phyloP scores from a whole-genome alignment of 129 eudicot genomes.

The Deinandra increscens region DNA sequence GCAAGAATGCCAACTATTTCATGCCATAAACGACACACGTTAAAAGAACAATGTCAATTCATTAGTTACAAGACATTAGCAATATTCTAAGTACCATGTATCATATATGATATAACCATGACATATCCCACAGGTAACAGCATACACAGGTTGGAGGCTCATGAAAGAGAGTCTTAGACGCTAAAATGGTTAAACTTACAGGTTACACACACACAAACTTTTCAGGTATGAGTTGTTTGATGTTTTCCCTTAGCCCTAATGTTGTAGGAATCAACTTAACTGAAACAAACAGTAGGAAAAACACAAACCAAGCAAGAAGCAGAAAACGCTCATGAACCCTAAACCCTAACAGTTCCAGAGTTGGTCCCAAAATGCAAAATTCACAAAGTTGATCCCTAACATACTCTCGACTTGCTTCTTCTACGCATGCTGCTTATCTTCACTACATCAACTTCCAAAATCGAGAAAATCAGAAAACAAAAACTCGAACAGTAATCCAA shows the following conservation, averaged over 20 bases:
- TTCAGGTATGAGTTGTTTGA: too few relatives aligned
- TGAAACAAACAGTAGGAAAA: slow-evolving; percentile 2
- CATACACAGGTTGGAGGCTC: not conserved
- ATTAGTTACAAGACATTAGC: not conserved
- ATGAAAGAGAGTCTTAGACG: not conserved
- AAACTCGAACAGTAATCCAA: slow-evolving; percentile 17
- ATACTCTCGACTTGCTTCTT: slow-evolving; percentile 7
- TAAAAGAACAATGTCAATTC: not conserved
- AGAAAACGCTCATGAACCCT: not conserved
- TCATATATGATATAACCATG: not conserved
- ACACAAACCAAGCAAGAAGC: slow-evolving; percentile 21
- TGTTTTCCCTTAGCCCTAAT: slow-evolving; percentile 17
- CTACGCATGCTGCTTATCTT: slow-evolving; percentile 12
- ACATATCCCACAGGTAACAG: not conserved
- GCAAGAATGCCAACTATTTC: not conserved
- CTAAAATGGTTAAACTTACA: not conserved
- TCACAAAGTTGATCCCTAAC: not conserved
- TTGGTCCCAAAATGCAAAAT: slow-evolving; percentile 8
- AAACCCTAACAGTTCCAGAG: slow-evolving; percentile 5
- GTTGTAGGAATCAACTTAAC: not conserved
- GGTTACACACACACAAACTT: too few relatives aligned
- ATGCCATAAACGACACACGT: not conserved
- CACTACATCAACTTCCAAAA: not conserved
- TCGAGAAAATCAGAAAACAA: not conserved
- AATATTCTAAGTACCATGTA: not conserved